A percentile compares a stretch with the other conserved stretches of the same genome.
These are phyloP conservation scores for Ceratobasidium sp. DNA, from an alignment of 1,284 basidiomycete species.

Conservation along the genomic window DNA sequence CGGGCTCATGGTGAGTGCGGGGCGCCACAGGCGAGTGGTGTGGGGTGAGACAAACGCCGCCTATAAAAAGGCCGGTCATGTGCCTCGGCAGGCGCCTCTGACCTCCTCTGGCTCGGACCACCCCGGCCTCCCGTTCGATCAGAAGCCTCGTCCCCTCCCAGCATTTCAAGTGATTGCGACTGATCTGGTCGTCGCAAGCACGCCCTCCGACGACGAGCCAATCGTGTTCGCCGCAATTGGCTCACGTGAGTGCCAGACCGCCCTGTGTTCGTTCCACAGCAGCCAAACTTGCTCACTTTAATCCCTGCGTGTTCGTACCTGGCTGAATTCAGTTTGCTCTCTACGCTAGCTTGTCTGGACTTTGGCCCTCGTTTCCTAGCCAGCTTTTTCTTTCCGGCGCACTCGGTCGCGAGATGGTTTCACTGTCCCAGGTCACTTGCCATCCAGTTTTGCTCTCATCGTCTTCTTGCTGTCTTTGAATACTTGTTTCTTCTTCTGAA, in stretches of 20 bases:
- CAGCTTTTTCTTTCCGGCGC: not conserved
- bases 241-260: not conserved
- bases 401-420: too few relatives aligned
- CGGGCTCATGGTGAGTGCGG: constrained; percentile 22
- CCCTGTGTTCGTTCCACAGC: not conserved
- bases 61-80: constrained; percentile 24
- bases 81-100: constrained; percentile 5
- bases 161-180: too few relatives aligned
- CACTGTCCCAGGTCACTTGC: too few relatives aligned
- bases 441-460: too few relatives aligned
- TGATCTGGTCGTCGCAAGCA: not conserved
- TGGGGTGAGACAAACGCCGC: constrained; percentile 1
- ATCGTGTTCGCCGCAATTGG: not conserved
- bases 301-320: not conserved
- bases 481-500: too few relatives aligned
- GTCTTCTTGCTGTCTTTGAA: too few relatives aligned
- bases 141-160: not conserved
- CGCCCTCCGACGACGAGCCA: not conserved
- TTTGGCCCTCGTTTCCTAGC: not conserved
- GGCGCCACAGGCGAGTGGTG: constrained; percentile 34
- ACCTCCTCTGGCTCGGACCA: too few relatives aligned
- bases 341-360: not conserved
- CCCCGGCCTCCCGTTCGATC: constrained; percentile 5
- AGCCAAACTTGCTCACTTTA: not conserved
- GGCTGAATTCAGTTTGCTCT: too few relatives aligned